Conservation (phyloP, 2,329 filamentous ascomycete genomes). For the Fusarium sp. region DNA sequence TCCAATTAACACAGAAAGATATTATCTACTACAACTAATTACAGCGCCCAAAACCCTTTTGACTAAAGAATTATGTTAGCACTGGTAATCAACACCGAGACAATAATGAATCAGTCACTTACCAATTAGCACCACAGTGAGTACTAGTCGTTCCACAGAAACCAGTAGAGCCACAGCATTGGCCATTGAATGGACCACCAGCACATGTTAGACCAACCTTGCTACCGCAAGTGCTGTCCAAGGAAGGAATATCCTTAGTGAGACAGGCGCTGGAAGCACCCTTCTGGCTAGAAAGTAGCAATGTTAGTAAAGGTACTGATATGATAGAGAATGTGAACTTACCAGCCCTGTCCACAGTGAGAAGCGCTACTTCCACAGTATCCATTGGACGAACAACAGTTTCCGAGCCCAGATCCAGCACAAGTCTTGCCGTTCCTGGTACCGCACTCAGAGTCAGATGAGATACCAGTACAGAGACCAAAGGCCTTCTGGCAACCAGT, state of each 20-base stretch:
- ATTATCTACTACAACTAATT: no score
- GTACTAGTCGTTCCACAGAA: not conserved
- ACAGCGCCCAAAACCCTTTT: no score
- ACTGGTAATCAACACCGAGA: no score
- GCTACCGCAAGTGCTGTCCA: not conserved
- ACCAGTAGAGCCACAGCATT: not conserved
- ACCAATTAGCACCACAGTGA: slow-evolving; percentile 1
- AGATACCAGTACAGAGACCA: slow-evolving; percentile 3
- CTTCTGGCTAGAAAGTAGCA: not conserved
- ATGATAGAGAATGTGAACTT: not conserved
- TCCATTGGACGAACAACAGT: slow-evolving; percentile 7
- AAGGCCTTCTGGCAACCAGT: not conserved
- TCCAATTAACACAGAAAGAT: no score
- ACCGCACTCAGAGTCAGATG: not conserved
- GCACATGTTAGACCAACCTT: slow-evolving; percentile 9
- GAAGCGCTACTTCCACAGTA: slow-evolving; percentile 2
- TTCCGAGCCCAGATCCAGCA: slow-evolving; percentile 4
- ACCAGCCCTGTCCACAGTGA: slow-evolving; percentile 18
- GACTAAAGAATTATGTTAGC: no score
- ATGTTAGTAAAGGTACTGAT: not conserved
- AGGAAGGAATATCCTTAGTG: not conserved
- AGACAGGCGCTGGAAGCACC: not conserved
- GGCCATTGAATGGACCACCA: slow-evolving; percentile 9
- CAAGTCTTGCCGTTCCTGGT: slow-evolving; percentile 12
- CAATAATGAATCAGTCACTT: no score